These are phyloP conservation scores for Solanum chilense DNA, from an alignment of 257 asterid genomes.

Conservation along the genomic window DNA sequence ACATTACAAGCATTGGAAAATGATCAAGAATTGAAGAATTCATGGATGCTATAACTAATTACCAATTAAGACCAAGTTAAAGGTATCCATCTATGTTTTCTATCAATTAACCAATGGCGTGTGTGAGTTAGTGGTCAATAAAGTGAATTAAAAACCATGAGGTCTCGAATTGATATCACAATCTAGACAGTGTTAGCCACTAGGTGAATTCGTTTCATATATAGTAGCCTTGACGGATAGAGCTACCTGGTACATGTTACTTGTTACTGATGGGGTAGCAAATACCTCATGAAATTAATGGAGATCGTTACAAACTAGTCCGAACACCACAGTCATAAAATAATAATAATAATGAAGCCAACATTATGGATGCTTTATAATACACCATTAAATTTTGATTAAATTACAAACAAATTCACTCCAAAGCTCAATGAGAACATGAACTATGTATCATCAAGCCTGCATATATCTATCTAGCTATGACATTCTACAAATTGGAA, in stretches of 20 bases:
- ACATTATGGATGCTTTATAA: neutral
- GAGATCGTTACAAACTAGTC: neutral
- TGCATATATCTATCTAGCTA: neutral
- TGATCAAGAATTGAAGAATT: no score
- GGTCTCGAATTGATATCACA: neutral
- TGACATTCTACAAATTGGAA: neutral
- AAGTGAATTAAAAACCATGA: rapidly evolving
- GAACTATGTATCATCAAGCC: neutral
- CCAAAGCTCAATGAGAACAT: neutral
- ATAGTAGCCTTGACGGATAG: neutral
- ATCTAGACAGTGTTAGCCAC: neutral
- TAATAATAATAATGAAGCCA: neutral
- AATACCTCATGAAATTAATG: neutral
- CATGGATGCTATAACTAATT: no score
- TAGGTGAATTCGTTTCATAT: neutral
- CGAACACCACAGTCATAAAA: neutral
- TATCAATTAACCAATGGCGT: neutral
- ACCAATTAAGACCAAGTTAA: no score
- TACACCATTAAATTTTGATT: neutral
- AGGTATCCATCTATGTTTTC: neutral
- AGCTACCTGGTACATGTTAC: no score
- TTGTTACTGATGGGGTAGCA: rapidly evolving
- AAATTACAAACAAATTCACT: neutral
- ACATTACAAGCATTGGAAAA: no score
- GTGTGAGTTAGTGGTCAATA: neutral